These are phyloP conservation scores for Fraxinus greggii DNA, from an alignment of 305 asterid species.

Conservation along the genomic window DNA sequence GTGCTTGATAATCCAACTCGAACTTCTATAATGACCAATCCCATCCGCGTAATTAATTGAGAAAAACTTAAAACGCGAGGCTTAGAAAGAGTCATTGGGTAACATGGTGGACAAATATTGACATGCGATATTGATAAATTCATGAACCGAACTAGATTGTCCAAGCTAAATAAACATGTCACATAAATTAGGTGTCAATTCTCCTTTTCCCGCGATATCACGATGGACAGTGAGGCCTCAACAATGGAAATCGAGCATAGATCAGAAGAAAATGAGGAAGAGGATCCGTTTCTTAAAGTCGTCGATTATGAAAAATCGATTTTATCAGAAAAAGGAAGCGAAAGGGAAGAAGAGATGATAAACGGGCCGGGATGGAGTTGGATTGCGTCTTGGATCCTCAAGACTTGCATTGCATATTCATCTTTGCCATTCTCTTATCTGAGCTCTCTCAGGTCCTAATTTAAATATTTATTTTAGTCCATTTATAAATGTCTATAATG, in stretches of 20 bases:
- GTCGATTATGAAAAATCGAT: constrained; percentile 55
- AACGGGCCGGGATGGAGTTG: constrained; percentile 86
- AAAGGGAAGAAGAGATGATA: constrained; percentile 34
- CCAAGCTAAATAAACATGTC: not conserved
- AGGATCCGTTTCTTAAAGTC: constrained; percentile 66
- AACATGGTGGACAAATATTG: too few relatives aligned
- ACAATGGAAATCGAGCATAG: constrained; percentile 43
- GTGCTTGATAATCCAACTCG: not conserved
- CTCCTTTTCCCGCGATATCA: constrained; percentile 27
- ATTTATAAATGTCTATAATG: not conserved
- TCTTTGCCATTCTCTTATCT: constrained; percentile 88
- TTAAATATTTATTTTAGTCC: not conserved
- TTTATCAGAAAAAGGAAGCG: constrained; percentile 32
- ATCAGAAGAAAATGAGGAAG: constrained; percentile 34
- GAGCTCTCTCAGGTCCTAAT: constrained; percentile 73
- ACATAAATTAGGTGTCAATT: constrained; percentile 16
- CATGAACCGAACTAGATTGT: too few relatives aligned
- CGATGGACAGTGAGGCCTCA: constrained; percentile 34
- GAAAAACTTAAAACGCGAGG: too few relatives aligned
- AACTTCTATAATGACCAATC: not conserved
- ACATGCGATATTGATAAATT: too few relatives aligned
- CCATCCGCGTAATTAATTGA: too few relatives aligned
- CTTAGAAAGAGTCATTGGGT: too few relatives aligned
- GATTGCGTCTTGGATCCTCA: constrained; percentile 68
- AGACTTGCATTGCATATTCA: constrained; percentile 74